These are phyloP conservation scores for Xylariaceae sp. DNA, from an alignment of 2,329 filamentous ascomycete species.

Conservation along the genomic window DNA sequence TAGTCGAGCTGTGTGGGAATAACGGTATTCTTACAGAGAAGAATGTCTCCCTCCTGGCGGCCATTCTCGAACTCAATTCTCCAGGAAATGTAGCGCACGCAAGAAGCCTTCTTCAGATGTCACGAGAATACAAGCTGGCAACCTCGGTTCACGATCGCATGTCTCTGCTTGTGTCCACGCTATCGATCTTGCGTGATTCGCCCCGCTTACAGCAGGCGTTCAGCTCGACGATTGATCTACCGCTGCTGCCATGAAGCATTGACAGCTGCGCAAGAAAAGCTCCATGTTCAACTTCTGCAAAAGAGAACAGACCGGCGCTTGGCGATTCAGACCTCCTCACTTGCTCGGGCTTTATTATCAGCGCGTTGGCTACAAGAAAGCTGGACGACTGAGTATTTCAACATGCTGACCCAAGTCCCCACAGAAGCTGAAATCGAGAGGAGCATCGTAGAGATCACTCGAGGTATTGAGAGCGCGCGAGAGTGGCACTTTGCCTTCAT, in stretches of 20 bases:
- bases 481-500: background rate
- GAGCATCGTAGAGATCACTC: background rate
- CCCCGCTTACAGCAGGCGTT: background rate
- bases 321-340: background rate
- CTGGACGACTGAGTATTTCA: background rate
- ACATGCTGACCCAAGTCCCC: background rate
- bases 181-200: background rate
- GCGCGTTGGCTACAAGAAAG: background rate
- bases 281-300: background rate
- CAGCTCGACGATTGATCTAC: background rate
- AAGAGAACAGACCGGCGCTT: background rate
- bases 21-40: background rate
- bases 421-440: background rate
- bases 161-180: background rate
- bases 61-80: background rate
- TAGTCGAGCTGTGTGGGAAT: background rate
- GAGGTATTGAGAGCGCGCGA: background rate
- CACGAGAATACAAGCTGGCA: background rate
- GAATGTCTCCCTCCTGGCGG: background rate
- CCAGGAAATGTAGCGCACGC: background rate
- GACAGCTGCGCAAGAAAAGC: background rate
- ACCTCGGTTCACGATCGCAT: background rate
- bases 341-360: background rate
- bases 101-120: background rate
- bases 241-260: background rate